phyloP scores from a whole-genome alignment of 148 eudicot species.

The Cornus controversa region DNA sequence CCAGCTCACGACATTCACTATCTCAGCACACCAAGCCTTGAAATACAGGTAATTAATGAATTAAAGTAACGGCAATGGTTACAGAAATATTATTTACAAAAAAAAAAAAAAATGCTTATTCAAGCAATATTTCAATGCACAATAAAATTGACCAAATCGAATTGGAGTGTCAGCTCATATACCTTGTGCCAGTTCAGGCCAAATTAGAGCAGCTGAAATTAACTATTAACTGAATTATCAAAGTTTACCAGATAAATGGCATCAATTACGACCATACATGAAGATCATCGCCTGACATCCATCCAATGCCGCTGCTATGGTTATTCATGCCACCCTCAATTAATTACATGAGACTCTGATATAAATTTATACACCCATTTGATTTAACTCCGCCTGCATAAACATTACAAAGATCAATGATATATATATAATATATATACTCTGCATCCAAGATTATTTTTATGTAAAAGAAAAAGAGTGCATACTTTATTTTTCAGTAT shows the following conservation, averaged over 20 bases:
- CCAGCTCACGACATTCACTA: background rate
- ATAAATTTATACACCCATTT: background rate
- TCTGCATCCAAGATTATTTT: background rate
- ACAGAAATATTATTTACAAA: too few species aligned
- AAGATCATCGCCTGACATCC: background rate
- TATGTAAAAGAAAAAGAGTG: background rate
- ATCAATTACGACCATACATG: background rate
- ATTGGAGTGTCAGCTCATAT: background rate
- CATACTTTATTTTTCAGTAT: background rate
- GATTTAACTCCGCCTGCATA: background rate
- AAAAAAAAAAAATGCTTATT: too few species aligned
- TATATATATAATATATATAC: too few species aligned
- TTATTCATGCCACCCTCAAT: background rate
- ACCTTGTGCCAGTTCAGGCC: background rate
- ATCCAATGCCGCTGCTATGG: background rate
- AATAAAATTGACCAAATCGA: too few species aligned
- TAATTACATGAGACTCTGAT: background rate
- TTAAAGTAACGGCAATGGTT: too few species aligned
- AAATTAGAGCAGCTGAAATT: background rate
- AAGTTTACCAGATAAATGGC: background rate
- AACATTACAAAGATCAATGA: background rate
- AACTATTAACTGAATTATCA: background rate
- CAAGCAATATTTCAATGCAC: too few species aligned
- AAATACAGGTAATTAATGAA: too few species aligned
- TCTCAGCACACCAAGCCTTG: background rate